Evolutionary conservation across 2,329 filamentous ascomycete species (phyloP).

Genomic region (Massarina eburnea): DNA sequence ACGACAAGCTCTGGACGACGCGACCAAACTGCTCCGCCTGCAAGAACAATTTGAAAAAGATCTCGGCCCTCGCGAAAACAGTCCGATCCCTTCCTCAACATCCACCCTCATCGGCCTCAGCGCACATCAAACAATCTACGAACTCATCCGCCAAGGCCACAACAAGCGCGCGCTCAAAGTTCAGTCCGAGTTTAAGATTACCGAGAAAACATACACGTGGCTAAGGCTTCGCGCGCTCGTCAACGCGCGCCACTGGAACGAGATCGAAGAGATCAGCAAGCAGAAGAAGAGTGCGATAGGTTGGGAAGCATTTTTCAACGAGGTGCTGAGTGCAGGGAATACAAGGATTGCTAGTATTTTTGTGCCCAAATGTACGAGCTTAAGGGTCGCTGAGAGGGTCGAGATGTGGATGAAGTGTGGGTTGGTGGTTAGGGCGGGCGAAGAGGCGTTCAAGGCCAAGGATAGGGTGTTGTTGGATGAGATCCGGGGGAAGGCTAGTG

Average conservation of each 20-base stretch:
- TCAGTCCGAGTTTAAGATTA: constrained; percentile 87
- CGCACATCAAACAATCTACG: constrained; percentile 89
- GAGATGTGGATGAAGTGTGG: constrained; percentile 98
- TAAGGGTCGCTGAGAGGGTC: constrained; percentile 70
- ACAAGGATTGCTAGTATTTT: constrained; percentile 81
- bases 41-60: constrained; percentile 89
- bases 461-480: constrained; percentile 75
- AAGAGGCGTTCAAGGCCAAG: constrained; percentile 83
- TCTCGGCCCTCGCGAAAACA: constrained; percentile 59
- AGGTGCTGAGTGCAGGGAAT: constrained; percentile 85
- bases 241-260: constrained; percentile 85
- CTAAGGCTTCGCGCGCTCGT: constrained; percentile 81
- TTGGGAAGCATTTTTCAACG: constrained; percentile 97
- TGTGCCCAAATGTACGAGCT: constrained; percentile 79
- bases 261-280: constrained; percentile 82
- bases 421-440: constrained; percentile 81
- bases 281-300: constrained; percentile 86
- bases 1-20: constrained; percentile 75
- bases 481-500: constrained; percentile 72
- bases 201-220: constrained; percentile 91
- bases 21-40: constrained; percentile 75
- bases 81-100: constrained; percentile 11
- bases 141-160: constrained; percentile 79
- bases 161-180: constrained; percentile 84
- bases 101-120: constrained; percentile 75